Evolutionary conservation across 192 early-diverging fungal species (phyloP).

Genomic region (Podila minutissima): DNA sequence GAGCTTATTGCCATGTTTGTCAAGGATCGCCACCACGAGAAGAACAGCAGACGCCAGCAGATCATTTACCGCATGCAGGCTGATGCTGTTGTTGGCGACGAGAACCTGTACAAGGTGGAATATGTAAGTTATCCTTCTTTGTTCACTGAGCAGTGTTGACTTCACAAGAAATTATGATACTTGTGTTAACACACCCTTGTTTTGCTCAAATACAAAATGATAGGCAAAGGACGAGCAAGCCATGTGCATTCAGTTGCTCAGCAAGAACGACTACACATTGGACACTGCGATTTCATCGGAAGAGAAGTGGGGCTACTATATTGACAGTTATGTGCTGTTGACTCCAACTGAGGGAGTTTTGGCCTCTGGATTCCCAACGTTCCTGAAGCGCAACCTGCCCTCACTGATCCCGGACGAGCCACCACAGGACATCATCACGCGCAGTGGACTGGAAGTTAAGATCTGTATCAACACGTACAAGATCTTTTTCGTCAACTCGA

Average conservation of each 20-base stretch:
- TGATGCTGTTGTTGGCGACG: conserved; percentile 79
- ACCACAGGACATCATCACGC: conserved; percentile 47
- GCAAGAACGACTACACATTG: conserved; percentile 87
- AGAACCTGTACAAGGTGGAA: conserved; percentile 84
- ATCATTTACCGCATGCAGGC: conserved; percentile 80
- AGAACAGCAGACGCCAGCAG: conserved; percentile 68
- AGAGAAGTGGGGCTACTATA: conserved; percentile 95
- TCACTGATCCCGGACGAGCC: conserved; percentile 53
- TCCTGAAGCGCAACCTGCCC: conserved; percentile 75
- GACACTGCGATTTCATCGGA: conserved; percentile 86
- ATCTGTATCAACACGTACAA: conserved; percentile 98
- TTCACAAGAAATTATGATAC: too few species aligned
- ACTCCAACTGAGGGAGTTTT: conserved; percentile 83
- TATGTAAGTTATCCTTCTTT: conserved; percentile 60
- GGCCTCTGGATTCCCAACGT: conserved; percentile 70
- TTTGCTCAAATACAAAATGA: background rate
- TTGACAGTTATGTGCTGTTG: conserved; percentile 93
- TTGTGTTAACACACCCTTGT: background rate
- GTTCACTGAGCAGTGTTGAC: too few species aligned
- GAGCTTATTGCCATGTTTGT: conserved; percentile 76
- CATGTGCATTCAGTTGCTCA: conserved; percentile 89
- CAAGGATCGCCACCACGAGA: conserved; percentile 57
- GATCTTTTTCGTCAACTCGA: conserved; percentile 94
- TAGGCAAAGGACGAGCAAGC: conserved; percentile 62
- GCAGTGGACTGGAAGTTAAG: conserved; percentile 91